phyloP scores from a whole-genome alignment of 306 rosid genomes.

The Vigna trinervia region DNA sequence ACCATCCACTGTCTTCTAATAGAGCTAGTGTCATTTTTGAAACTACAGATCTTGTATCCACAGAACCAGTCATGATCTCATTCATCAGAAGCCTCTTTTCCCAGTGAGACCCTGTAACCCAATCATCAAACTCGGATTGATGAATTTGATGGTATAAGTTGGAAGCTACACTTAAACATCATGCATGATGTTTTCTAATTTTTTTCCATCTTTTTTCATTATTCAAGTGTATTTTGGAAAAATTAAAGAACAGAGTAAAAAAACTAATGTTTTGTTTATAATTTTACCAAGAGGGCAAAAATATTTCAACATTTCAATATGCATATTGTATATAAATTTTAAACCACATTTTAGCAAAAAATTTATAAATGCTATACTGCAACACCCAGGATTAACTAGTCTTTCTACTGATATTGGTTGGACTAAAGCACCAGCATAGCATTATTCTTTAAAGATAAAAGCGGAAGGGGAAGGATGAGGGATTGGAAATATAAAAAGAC shows the following conservation, averaged over 20 bases:
- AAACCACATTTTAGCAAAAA: conserved; percentile 14
- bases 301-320: conserved; percentile 12
- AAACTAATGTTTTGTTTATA: not conserved
- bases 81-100: conserved; percentile 98
- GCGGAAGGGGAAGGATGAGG: not conserved
- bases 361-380: conserved; percentile 15
- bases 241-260: not conserved
- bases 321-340: conserved; percentile 1
- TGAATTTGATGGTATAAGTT: conserved; percentile 6
- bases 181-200: not conserved
- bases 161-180: conserved; percentile 22
- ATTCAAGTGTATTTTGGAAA: not conserved
- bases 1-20: conserved; percentile 99
- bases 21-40: conserved; percentile 98
- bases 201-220: not conserved
- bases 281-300: conserved; percentile 4
- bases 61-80: conserved; percentile 99
- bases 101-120: conserved; percentile 90
- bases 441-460: conserved; percentile 15
- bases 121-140: conserved; percentile 24
- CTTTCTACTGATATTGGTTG: conserved; percentile 18
- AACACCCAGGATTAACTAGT: conserved; percentile 4
- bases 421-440: conserved; percentile 21
- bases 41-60: conserved; percentile 97
- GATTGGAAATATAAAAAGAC: conserved; percentile 13